phyloP scores from a whole-genome alignment of 805 yeast species.

The Teunomyces cretensis region DNA sequence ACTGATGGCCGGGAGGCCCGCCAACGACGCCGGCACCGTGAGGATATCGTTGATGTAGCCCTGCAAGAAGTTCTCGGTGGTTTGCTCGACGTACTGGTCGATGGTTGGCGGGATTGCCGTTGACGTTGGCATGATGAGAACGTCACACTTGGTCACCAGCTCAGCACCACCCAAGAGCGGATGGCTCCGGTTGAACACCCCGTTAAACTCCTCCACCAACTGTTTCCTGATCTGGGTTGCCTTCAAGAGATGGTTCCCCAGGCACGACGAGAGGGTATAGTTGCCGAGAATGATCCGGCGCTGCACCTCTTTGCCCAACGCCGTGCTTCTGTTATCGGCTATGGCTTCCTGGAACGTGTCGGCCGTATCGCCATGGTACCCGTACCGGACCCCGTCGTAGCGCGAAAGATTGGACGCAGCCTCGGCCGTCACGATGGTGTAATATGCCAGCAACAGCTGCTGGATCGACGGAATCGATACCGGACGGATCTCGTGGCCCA shows the following conservation, averaged over 20 bases:
- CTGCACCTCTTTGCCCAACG: constrained; percentile 82
- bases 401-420: constrained; percentile 90
- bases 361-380: constrained; percentile 39
- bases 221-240: constrained; percentile 68
- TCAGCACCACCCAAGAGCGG: constrained; percentile 36
- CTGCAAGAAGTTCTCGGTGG: constrained; percentile 48
- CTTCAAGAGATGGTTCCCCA: constrained; percentile 69
- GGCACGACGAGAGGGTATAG: constrained; percentile 76
- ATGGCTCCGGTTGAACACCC: constrained; percentile 44
- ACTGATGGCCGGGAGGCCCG: constrained; percentile 84
- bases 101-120: constrained; percentile 55
- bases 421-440: constrained; percentile 87
- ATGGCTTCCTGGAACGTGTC: constrained; percentile 14
- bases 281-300: constrained; percentile 84
- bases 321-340: constrained; percentile 54
- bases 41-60: constrained; percentile 79
- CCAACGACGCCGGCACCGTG: constrained; percentile 87
- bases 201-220: constrained; percentile 65
- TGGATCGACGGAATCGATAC: constrained; percentile 72
- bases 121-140: constrained; percentile 74
- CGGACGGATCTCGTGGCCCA: constrained; percentile 55
- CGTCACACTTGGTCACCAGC: constrained; percentile 48
- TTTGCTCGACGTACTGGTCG: constrained; percentile 36
- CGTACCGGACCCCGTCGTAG: constrained; percentile 89
- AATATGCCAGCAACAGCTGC: constrained; percentile 74